These are phyloP conservation scores for Aspergillus sojae DNA, from an alignment of 2,329 filamentous ascomycete genomes.

Conservation along the genomic window DNA sequence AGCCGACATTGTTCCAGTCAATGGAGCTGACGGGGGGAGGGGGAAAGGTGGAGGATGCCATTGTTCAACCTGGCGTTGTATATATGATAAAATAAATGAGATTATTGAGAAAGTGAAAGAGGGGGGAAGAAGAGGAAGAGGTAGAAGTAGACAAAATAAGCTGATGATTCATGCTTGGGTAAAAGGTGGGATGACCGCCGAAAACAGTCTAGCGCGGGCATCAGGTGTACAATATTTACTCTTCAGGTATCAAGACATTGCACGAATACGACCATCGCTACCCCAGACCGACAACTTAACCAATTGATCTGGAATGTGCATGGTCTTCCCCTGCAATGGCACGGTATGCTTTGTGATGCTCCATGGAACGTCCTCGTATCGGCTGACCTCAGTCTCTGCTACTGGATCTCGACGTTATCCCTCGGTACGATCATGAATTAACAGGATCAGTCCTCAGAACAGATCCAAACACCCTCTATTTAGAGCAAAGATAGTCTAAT, in stretches of 20 bases:
- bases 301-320: background rate
- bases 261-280: background rate
- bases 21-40: constrained; percentile 36
- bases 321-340: background rate
- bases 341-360: background rate
- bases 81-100: too few species aligned
- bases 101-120: background rate
- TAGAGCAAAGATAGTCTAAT: background rate
- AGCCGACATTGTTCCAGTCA: constrained; percentile 92
- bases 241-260: background rate
- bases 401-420: background rate
- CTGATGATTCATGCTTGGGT: background rate
- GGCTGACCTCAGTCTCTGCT: background rate
- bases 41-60: constrained; percentile 26
- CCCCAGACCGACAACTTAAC: background rate
- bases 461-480: background rate
- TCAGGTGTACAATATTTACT: background rate
- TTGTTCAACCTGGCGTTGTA: background rate
- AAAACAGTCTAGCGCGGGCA: background rate
- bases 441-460: background rate
- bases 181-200: background rate
- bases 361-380: background rate
- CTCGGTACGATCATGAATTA: background rate
- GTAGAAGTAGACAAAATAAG: background rate
- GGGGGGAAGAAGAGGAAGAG: background rate